These are phyloP conservation scores for Mycena galericulata DNA, from an alignment of 768 basidiomycete species.

Conservation along the genomic window DNA sequence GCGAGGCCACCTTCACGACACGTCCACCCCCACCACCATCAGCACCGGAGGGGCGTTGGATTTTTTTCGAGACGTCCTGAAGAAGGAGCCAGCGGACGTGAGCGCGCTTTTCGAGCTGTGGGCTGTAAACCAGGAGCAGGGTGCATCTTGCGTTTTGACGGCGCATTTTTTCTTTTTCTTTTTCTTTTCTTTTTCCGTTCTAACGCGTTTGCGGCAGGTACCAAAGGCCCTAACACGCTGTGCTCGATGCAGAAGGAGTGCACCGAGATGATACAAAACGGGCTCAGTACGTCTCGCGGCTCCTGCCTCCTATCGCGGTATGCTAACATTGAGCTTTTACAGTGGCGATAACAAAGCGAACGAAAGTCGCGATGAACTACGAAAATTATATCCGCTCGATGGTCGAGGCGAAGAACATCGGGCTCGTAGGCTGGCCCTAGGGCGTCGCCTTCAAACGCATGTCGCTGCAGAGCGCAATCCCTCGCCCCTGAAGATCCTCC, in stretches of 20 bases:
- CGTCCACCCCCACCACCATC: neutral
- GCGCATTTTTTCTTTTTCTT: too few species aligned
- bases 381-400: neutral
- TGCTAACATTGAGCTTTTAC: neutral
- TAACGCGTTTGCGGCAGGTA: neutral
- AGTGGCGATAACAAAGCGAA: neutral
- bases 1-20: constrained; percentile 1
- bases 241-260: constrained; percentile 2
- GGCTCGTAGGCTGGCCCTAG: constrained; percentile 6
- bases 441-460: constrained; percentile 3
- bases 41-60: neutral
- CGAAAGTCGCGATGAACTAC: constrained; percentile 5
- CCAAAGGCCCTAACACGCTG: neutral
- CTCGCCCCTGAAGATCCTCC: neutral
- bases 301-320: neutral
- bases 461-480: neutral
- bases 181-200: neutral
- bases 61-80: neutral
- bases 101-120: neutral
- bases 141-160: neutral
- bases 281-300: neutral
- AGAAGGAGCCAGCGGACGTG: neutral
- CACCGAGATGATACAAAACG: neutral
- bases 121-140: neutral
- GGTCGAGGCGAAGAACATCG: neutral